Base-by-base conservation (phyloP, 345 rosid species). In the Salix koriyanagi region DNA sequence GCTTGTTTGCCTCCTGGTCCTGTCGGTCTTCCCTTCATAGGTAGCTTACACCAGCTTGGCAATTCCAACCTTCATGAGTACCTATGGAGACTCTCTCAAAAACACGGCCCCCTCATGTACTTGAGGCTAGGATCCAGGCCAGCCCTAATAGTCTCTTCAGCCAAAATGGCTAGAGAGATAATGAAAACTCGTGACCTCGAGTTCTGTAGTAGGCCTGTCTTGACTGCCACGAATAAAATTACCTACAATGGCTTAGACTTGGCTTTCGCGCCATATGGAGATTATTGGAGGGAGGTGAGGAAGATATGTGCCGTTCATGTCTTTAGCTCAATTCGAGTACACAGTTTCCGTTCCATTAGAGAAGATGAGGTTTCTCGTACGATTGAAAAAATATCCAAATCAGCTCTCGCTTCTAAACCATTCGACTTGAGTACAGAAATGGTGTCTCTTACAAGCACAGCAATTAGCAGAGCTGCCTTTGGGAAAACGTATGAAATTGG, bases 31-130 rank as follows among this genome's bases (percentile, higher is more conserved):
- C 89, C 89, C 0, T 58, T 88, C 28, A 80, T 89, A 5, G 90
- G 91, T 1, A 89, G 87, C 86, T 72, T 91, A 7, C 88, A 82
- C 73, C 90, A 85, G 50, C 76, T 90, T 65, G 62, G 69, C 44
- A 68, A 4, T 66, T 80, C 82, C 46, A 50, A 52, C 73, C 82
- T 75, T 16, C 90, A 86, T 71, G 65, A 7, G 4, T 65, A 74
- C 65, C 69, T 91, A 25, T 77, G 86, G 83, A 87, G 77, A 0
- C 87, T 91, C 12, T 90, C 94, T 6, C 73, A 77, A n/a, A 83
- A 81, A 65, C 84, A 85, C 69, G 93, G 91, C 67, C 83, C 92
- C 15, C 81, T 91, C 15, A 74, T 90, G 86, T 82, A 79, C 34
- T 23, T 88, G 30, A 74, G 76, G 18, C 80, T 90, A 7, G 94